phyloP scores from a whole-genome alignment of 2,329 filamentous ascomycete genomes.

The Fonsecaea pedrosoi region DNA sequence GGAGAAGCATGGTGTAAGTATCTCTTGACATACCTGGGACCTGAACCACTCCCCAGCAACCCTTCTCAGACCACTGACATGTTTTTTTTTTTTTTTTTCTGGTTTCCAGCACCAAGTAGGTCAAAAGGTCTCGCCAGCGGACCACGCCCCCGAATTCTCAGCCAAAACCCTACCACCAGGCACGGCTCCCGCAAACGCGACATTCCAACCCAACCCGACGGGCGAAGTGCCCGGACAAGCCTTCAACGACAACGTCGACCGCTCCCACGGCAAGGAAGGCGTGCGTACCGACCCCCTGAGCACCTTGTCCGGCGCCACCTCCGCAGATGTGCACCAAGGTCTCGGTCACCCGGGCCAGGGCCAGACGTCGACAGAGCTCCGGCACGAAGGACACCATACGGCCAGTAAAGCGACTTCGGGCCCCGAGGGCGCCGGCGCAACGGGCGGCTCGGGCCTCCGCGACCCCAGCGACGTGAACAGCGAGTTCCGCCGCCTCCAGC shows the following conservation, averaged over 20 bases:
- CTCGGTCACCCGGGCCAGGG: slow-evolving; percentile 60
- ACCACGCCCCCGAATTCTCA: slow-evolving; percentile 69
- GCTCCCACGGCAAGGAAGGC: slow-evolving; percentile 50
- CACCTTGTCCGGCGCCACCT: slow-evolving; percentile 60
- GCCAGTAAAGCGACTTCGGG: slow-evolving; percentile 53
- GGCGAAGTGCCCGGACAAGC: slow-evolving; percentile 49
- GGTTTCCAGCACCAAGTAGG: slow-evolving; percentile 67
- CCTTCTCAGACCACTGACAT: slow-evolving; percentile 16
- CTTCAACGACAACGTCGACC: slow-evolving; percentile 49
- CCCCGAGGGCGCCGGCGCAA: slow-evolving; percentile 52
- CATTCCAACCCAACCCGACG: slow-evolving; percentile 40
- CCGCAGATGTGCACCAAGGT: slow-evolving; percentile 60
- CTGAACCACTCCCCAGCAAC: background rate
- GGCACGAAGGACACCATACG: slow-evolving; percentile 53
- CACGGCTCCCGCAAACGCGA: slow-evolving; percentile 64
- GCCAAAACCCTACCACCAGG: slow-evolving; percentile 67
- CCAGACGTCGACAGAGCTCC: slow-evolving; percentile 56
- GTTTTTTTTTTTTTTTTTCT: too few species aligned
- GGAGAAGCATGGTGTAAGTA: slow-evolving; percentile 61
- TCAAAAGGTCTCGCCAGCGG: slow-evolving; percentile 59
- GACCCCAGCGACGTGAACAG: slow-evolving; percentile 23
- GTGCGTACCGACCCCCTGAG: slow-evolving; percentile 53
- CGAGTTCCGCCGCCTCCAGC: slow-evolving; percentile 31
- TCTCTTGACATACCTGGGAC: background rate
- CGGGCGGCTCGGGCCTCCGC: slow-evolving; percentile 27